These are phyloP conservation scores for Oryza punctata DNA, from an alignment of 176 grass and related monocot genomes.

Conservation along the genomic window DNA sequence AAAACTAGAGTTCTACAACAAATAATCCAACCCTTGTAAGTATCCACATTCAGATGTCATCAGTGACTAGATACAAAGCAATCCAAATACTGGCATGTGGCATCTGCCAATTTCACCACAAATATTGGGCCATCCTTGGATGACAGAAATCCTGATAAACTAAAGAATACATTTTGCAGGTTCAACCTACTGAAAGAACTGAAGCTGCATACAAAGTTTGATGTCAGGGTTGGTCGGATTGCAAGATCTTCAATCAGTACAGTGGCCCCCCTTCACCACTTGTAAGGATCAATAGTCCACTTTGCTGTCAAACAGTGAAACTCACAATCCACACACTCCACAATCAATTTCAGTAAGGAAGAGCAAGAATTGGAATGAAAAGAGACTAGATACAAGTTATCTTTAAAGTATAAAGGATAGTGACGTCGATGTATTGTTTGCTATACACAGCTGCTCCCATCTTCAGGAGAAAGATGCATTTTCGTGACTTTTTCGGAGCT, in stretches of 20 bases:
- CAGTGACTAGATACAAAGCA: not conserved
- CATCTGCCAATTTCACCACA: not conserved
- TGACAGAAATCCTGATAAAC: not conserved
- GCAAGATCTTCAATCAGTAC: not conserved
- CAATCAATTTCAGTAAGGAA: not conserved
- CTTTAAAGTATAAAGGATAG: constrained; percentile 22
- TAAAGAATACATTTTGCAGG: not conserved
- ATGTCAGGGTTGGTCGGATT: not conserved
- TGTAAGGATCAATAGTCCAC: not conserved
- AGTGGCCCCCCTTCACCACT: not conserved
- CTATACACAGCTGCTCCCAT: constrained; percentile 51
- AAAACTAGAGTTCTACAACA: not conserved
- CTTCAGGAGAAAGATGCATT: constrained; percentile 39
- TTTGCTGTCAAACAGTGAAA: constrained; percentile 13
- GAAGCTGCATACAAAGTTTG: not conserved
- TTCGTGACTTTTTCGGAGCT: constrained; percentile 22
- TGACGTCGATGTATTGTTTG: constrained; percentile 35
- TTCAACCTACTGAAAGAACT: not conserved
- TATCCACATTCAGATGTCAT: not conserved
- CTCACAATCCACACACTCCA: not conserved
- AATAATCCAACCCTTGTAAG: not conserved
- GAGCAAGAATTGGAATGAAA: not conserved
- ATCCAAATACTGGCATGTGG: not conserved
- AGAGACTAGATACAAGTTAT: constrained; percentile 33
- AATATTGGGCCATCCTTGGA: not conserved